These are phyloP conservation scores for Mortierella alpina DNA, from an alignment of 192 early-diverging fungal species.

Conservation along the genomic window DNA sequence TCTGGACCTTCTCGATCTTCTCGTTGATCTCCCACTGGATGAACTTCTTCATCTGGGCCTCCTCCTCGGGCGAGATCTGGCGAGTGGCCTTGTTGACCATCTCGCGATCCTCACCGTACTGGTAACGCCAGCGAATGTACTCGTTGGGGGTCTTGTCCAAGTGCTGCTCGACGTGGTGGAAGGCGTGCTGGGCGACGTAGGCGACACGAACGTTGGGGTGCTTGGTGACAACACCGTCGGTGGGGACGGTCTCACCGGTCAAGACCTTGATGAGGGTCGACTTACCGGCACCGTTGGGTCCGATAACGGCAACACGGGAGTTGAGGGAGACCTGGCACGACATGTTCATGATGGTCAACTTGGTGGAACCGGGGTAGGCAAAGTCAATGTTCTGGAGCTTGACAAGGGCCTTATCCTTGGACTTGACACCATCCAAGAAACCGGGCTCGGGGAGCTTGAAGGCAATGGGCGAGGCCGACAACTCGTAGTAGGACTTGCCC, in stretches of 20 bases:
- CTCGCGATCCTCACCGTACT: slow-evolving; percentile 81
- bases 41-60: slow-evolving; percentile 58
- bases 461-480: slow-evolving; percentile 68
- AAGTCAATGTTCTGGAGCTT: slow-evolving; percentile 79
- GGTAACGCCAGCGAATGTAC: slow-evolving; percentile 86
- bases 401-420: slow-evolving; percentile 80
- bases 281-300: slow-evolving; percentile 62
- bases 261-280: slow-evolving; percentile 73
- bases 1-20: slow-evolving; percentile 62
- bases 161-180: slow-evolving; percentile 88
- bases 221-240: slow-evolving; percentile 79
- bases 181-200: slow-evolving; percentile 88
- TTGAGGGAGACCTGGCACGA: slow-evolving; percentile 73
- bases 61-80: slow-evolving; percentile 74
- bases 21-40: slow-evolving; percentile 58
- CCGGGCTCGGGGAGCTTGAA: slow-evolving; percentile 83
- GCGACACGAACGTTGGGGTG: slow-evolving; percentile 87
- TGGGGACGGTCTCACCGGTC: slow-evolving; percentile 80
- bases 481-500: slow-evolving; percentile 80
- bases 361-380: slow-evolving; percentile 74
- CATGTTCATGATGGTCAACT: slow-evolving; percentile 70
- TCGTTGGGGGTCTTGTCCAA: slow-evolving; percentile 66
- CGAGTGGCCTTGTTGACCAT: slow-evolving; percentile 78
- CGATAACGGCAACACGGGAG: slow-evolving; percentile 84
- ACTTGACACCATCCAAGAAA: slow-evolving; percentile 79